Base-by-base conservation (phyloP, 192 early-diverging fungal genomes). In the Backusella westeae region DNA sequence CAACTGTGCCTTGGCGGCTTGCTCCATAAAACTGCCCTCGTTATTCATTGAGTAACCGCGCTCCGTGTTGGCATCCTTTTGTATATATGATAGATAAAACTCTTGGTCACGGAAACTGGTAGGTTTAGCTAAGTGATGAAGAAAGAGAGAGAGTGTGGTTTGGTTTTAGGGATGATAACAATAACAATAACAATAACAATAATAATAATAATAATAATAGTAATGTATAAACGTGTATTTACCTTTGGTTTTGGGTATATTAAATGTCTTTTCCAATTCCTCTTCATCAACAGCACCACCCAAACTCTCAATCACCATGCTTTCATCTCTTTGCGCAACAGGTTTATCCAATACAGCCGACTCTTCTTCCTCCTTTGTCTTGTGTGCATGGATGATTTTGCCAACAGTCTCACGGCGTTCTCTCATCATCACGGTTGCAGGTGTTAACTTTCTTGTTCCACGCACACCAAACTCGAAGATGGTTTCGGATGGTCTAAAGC, bases 381-480 rank as follows among this genome's bases (percentile, higher is more conserved):
- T 76, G 38, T 74, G 63, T 49, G 44, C 71, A 49, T 75, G 78
- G 59, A 82, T 87, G 12, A 85, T 81, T 41, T 82, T 80, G 42
- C 80, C 85, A 9, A 84, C 76, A n/a, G 86, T 74, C 65, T 84
- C 81, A 78, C 86, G 82, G 75, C 90, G 86, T 71, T 83, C 86
- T 53, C 86, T 86, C 92, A 97, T 96, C 21, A 93, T 78, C 34
- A 86, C 75, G 2, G 90, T 89, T 26, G 91, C 88, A 0, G 89
- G 87, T 3, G 92, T 90, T 8, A 91, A 70, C 36, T 94, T 87
- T 79, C 92, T 96, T 71, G 83, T 80, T 35, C 98, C 98, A 72
- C 94, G 89, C 67, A 89, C 92, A 32, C 95, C 95, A 39, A 96
- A 88, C 78, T 99, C 98, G 80, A 99, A 99, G 35, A 99, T 92